phyloP scores from a whole-genome alignment of 2,329 filamentous ascomycete genomes.

The Ascochyta fabae region DNA sequence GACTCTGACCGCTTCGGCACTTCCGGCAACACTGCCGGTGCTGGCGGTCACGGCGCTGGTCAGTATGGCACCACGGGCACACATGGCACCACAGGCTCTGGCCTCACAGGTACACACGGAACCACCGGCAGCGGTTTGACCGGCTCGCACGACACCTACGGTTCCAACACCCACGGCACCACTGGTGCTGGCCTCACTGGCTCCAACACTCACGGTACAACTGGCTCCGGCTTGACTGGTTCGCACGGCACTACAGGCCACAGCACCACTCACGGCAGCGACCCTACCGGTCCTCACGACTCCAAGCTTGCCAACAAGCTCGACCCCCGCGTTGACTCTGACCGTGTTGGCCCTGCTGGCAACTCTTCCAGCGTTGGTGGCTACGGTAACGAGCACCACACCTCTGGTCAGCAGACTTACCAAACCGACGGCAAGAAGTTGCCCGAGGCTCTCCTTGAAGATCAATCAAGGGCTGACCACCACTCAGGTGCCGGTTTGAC shows the following conservation, averaged over 20 bases:
- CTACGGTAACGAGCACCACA: constrained; percentile 15
- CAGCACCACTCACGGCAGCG: constrained; percentile 14
- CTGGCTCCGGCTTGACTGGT: constrained; percentile 8
- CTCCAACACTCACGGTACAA: constrained; percentile 12
- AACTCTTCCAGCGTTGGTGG: constrained; percentile 22
- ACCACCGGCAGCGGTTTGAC: constrained; percentile 13
- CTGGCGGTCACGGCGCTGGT: constrained; percentile 29
- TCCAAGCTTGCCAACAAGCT: constrained; percentile 21
- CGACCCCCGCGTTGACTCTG: constrained; percentile 33
- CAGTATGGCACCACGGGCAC: constrained; percentile 27
- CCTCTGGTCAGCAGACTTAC: constrained; percentile 16
- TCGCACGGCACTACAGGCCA: constrained; percentile 12
- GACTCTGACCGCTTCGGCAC: constrained; percentile 30
- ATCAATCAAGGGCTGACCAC: constrained; percentile 14
- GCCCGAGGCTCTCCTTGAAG: constrained; percentile 17
- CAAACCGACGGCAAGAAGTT: constrained; percentile 16
- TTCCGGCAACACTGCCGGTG: constrained; percentile 25
- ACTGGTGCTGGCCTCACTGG: constrained; percentile 15
- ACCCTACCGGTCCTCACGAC: constrained; percentile 27
- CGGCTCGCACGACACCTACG: constrained; percentile 12
- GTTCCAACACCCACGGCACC: constrained; percentile 16
- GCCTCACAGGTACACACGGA: constrained; percentile 25
- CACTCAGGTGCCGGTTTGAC: constrained; percentile 20
- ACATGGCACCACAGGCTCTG: constrained; percentile 11
- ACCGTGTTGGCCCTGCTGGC: constrained; percentile 22